Evolutionary conservation across 2,329 filamentous ascomycete genomes (phyloP), one percentile per base, ranked within the genome.

Genomic region (Setomelanomma holmii): DNA sequence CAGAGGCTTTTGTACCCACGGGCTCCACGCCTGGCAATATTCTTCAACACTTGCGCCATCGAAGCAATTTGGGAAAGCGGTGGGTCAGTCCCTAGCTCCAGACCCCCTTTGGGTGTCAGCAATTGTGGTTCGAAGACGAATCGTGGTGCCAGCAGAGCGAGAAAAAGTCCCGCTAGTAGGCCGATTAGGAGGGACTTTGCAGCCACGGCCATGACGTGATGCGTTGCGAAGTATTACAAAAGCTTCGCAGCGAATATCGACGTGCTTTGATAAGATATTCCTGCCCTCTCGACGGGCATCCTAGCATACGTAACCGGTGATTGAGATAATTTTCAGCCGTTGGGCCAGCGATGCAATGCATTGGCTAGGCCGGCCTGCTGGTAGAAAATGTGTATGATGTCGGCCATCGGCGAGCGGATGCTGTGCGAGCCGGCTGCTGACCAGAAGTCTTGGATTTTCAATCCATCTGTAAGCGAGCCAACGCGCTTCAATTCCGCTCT

Each of bases 1-100:
- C 48, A 38, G 52, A 53, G 24, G 51, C 52, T 59, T 60, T 63
- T 63, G 58, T 56, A 59, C 44, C 58, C 58, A 53, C 53, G 49
- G 35, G 50, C 49, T 52, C 60, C 56, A 40, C 53, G 55, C 51
- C 57, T 66, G 66, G 70, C 62, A 72, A 68, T 63, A 56, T 69
- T 71, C 54, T 60, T 71, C 58, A 75, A 60, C 58, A 71, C 61
- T 53, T 65, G 60, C 61, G 65, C 67, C 64, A 72, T 66, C 36
- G 60, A 58, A 27, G 61, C 51, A 42, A 57, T 41, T 20, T 55
- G 39, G 58, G 45, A 45, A 47, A 55, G 51, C 49, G 48, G 56
- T 53, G 51, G 50, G 47, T 41, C 30, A 38, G 40, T 10, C 16
- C 34, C 44, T 27, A 33, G 44, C 17, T 39, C 22, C 24, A 12